phyloP scores from a whole-genome alignment of 169 alveolate genomes.

The Besnoitia besnoiti region DNA sequence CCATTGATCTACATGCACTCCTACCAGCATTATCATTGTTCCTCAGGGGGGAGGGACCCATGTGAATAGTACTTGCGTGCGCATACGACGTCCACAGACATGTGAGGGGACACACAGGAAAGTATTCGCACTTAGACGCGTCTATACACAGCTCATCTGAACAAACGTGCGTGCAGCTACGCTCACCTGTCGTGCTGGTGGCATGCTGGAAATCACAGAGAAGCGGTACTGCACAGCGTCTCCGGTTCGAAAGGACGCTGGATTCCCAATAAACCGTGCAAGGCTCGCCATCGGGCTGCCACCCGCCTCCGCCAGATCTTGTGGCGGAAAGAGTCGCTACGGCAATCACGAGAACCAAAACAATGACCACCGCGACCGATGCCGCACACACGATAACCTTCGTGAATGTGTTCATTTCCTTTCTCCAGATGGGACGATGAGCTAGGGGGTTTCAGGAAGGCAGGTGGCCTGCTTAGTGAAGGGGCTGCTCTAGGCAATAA shows the following conservation, averaged over 20 bases:
- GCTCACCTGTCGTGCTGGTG: slow-evolving; percentile 18
- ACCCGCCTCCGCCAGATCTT: neutral
- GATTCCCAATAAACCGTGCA: slow-evolving; percentile 21
- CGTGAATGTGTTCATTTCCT: slow-evolving; percentile 19
- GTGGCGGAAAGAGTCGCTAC: slow-evolving; percentile 3
- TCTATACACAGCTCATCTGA: neutral
- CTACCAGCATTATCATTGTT: no score
- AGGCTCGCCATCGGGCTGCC: slow-evolving; percentile 28
- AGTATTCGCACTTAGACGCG: neutral
- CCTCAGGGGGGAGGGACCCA: no score
- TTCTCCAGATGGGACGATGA: neutral
- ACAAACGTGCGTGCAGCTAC: neutral
- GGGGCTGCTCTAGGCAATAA: no score
- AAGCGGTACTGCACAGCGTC: slow-evolving; percentile 25
- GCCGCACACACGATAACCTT: slow-evolving; percentile 21
- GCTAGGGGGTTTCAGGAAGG: neutral
- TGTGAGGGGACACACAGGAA: no score
- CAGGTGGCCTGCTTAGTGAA: neutral
- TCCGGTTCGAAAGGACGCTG: neutral
- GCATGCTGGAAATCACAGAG: slow-evolving; percentile 8
- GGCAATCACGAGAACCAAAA: slow-evolving; percentile 12
- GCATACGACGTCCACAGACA: no score
- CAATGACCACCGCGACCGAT: slow-evolving; percentile 25
- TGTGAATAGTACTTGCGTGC: no score
- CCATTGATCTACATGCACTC: no score